Evolutionary conservation across 148 eudicot genomes (phyloP).

Genomic region (Salicornia ramosissima): DNA sequence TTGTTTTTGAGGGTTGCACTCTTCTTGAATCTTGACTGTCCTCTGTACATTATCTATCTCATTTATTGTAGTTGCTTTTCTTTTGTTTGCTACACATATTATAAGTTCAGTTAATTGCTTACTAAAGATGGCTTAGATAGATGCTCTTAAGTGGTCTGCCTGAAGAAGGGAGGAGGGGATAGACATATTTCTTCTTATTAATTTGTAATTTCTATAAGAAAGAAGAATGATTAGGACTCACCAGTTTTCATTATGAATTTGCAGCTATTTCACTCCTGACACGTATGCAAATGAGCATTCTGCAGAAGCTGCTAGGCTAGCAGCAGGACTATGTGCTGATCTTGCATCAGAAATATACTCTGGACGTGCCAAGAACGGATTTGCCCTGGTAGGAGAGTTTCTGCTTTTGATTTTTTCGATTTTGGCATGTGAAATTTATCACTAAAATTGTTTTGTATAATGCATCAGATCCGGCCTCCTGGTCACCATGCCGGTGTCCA

Average conservation of each 20-base stretch:
- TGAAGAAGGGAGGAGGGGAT: background rate
- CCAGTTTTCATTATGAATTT: slow-evolving; percentile 10
- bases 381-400: slow-evolving; percentile 73
- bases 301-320: slow-evolving; percentile 89
- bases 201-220: background rate
- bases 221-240: slow-evolving; percentile 4
- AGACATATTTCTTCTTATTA: background rate
- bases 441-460: slow-evolving; percentile 2
- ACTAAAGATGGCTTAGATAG: background rate
- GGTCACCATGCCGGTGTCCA: slow-evolving; percentile 98
- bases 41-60: no score
- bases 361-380: slow-evolving; percentile 84
- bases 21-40: background rate
- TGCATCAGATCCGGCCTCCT: slow-evolving; percentile 89
- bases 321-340: slow-evolving; percentile 97
- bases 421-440: background rate
- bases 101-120: background rate
- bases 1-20: background rate
- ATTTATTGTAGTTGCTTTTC: background rate
- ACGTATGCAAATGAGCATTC: slow-evolving; percentile 96
- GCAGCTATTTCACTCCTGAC: slow-evolving; percentile 94
- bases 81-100: background rate
- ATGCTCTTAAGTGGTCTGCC: background rate
- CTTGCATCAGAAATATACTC: slow-evolving; percentile 73
- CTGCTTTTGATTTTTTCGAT: background rate